These are phyloP conservation scores for Tricholoma saponaceum DNA, from an alignment of 768 basidiomycete species.

Conservation along the genomic window DNA sequence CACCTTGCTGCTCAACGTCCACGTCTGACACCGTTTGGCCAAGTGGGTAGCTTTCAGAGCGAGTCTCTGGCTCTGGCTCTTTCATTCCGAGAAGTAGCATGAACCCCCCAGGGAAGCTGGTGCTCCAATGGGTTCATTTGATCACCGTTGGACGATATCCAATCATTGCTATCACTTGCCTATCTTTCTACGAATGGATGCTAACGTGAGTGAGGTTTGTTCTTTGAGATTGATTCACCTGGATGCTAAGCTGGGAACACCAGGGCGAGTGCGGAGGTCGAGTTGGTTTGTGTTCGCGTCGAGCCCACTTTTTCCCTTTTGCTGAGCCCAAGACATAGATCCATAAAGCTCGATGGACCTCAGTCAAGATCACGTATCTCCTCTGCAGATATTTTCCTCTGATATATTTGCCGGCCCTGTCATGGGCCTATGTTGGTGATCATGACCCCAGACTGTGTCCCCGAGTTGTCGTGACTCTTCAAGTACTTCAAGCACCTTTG, in stretches of 20 bases:
- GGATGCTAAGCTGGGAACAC: not conserved
- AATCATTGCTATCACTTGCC: constrained; percentile 25
- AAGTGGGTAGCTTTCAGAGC: not conserved
- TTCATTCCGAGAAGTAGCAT: not conserved
- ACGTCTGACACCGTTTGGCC: not conserved
- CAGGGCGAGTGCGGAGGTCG: constrained; percentile 28
- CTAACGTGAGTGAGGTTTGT: constrained; percentile 24
- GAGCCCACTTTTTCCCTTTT: not conserved
- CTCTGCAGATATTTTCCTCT: constrained; percentile 40
- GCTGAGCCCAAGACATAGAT: constrained; percentile 19
- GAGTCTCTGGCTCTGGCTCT: not conserved
- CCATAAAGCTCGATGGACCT: constrained; percentile 31
- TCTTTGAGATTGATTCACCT: not conserved
- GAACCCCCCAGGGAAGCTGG: not conserved
- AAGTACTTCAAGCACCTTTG: constrained; percentile 30
- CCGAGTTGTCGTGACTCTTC: constrained; percentile 23
- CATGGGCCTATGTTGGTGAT: constrained; percentile 33
- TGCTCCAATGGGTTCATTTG: constrained; percentile 2
- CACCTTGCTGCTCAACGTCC: too few relatives aligned
- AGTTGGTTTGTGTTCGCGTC: constrained; percentile 23
- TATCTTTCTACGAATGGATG: constrained; percentile 36
- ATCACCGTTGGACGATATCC: constrained; percentile 25
- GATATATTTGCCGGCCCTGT: constrained; percentile 29
- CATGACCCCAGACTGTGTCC: constrained; percentile 28
- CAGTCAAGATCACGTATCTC: constrained; percentile 35